Conservation (phyloP, 2,329 filamentous ascomycete genomes). For the Paramyrothecium roridum region DNA sequence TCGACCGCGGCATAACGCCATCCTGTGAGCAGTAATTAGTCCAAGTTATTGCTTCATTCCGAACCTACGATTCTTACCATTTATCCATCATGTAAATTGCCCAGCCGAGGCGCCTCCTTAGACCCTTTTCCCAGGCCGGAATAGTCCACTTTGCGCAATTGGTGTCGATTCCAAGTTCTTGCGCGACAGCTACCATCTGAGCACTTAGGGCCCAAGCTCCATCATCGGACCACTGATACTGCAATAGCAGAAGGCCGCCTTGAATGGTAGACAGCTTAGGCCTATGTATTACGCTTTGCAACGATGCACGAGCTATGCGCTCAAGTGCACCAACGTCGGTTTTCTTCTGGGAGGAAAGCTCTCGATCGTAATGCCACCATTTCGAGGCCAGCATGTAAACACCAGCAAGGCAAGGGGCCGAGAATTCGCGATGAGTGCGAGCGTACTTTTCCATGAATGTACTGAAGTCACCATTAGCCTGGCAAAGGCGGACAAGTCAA, state of each 20-base stretch:
- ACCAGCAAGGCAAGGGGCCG: slow-evolving; percentile 48
- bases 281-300: slow-evolving; percentile 23
- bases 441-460: slow-evolving; percentile 50
- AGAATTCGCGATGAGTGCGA: slow-evolving; percentile 47
- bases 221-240: slow-evolving; percentile 13
- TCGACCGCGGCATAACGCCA: slow-evolving; percentile 22
- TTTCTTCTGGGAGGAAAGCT: slow-evolving; percentile 21
- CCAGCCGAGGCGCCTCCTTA: slow-evolving; percentile 57
- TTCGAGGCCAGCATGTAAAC: slow-evolving; percentile 53
- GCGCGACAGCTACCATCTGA: slow-evolving; percentile 45
- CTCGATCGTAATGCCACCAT: slow-evolving; percentile 48
- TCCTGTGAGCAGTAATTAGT: slow-evolving; percentile 4
- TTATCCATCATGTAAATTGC: slow-evolving; percentile 60
- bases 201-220: slow-evolving; percentile 31
- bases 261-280: slow-evolving; percentile 25
- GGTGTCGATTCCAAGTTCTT: slow-evolving; percentile 51
- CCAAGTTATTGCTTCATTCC: not conserved
- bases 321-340: slow-evolving; percentile 20
- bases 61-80: slow-evolving; percentile 30
- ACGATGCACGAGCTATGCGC: slow-evolving; percentile 16
- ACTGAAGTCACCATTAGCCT: not conserved
- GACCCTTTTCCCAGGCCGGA: slow-evolving; percentile 53
- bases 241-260: slow-evolving; percentile 21
- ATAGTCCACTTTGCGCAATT: slow-evolving; percentile 56
- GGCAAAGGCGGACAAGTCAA: not conserved